Conservation (phyloP, 306 rosid genomes). For the Vigna unguiculata region DNA sequence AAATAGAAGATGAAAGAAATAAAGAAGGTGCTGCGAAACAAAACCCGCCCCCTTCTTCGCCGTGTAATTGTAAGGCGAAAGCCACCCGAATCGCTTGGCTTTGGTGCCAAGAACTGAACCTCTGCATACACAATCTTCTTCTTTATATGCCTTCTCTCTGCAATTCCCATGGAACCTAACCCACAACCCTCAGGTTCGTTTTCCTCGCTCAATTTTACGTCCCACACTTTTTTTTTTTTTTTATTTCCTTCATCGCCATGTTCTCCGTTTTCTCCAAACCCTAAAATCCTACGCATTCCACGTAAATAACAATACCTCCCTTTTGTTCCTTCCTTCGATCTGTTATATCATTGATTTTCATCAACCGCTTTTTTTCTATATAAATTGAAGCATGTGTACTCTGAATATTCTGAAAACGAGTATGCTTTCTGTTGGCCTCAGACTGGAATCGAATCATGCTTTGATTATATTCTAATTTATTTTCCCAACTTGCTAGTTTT, state of each 20-base stretch:
- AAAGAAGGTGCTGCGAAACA: neutral
- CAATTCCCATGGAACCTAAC: constrained; percentile 34
- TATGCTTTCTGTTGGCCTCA: neutral
- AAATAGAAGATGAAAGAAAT: neutral
- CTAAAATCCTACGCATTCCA: neutral
- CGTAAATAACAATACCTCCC: neutral
- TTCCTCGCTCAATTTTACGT: neutral
- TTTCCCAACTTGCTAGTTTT: neutral
- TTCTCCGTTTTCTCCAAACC: constrained; percentile 1
- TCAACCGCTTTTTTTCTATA: neutral
- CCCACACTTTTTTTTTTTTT: neutral
- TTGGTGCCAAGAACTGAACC: neutral
- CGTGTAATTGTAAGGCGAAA: neutral
- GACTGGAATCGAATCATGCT: neutral
- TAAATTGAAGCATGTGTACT: neutral
- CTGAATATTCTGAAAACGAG: constrained; percentile 5
- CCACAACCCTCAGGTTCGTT: constrained; percentile 38
- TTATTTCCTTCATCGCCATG: neutral
- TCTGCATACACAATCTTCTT: neutral
- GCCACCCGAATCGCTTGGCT: neutral
- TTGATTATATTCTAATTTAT: neutral
- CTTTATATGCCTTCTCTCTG: constrained; percentile 1
- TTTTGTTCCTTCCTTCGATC: neutral
- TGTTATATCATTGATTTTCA: neutral
- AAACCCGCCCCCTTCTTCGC: neutral